Conservation (phyloP, 305 asterid species). For the Fraxinus ornus region DNA sequence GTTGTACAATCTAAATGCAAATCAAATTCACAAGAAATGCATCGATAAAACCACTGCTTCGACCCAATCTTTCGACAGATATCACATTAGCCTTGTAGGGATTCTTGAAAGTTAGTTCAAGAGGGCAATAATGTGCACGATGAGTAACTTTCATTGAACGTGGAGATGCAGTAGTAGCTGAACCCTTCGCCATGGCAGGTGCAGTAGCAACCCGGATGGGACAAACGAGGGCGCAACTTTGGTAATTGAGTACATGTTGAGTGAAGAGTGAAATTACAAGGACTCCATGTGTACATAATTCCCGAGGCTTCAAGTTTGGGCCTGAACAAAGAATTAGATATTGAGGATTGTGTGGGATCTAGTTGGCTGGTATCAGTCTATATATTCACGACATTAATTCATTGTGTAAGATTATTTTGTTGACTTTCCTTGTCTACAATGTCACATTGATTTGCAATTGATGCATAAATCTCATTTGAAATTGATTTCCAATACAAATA, state of each 20-base stretch:
- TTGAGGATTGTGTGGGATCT: background rate
- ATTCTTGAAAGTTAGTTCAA: slow-evolving; percentile 40
- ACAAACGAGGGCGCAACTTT: background rate
- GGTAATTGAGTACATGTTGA: background rate
- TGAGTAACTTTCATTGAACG: slow-evolving; percentile 38
- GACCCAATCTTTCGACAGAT: slow-evolving; percentile 39
- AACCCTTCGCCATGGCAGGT: slow-evolving; percentile 43
- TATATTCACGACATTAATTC: too few relatives aligned
- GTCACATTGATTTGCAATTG: background rate
- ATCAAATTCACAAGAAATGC: background rate
- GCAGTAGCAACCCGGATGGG: slow-evolving; percentile 25
- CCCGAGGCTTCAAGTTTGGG: background rate
- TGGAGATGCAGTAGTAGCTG: slow-evolving; percentile 71
- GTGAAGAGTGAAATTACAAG: background rate
- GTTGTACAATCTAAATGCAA: background rate
- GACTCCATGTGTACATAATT: background rate
- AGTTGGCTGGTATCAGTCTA: background rate
- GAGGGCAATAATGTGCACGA: slow-evolving; percentile 47
- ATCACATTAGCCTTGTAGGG: slow-evolving; percentile 52
- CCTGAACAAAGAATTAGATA: background rate
- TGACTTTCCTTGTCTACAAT: background rate
- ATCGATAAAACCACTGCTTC: slow-evolving; percentile 57
- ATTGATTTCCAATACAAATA: background rate
- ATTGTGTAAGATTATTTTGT: background rate
- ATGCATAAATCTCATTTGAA: background rate